These are phyloP conservation scores for Ophiostoma angusticollis DNA, from an alignment of 2,329 filamentous ascomycete genomes.

Conservation along the genomic window DNA sequence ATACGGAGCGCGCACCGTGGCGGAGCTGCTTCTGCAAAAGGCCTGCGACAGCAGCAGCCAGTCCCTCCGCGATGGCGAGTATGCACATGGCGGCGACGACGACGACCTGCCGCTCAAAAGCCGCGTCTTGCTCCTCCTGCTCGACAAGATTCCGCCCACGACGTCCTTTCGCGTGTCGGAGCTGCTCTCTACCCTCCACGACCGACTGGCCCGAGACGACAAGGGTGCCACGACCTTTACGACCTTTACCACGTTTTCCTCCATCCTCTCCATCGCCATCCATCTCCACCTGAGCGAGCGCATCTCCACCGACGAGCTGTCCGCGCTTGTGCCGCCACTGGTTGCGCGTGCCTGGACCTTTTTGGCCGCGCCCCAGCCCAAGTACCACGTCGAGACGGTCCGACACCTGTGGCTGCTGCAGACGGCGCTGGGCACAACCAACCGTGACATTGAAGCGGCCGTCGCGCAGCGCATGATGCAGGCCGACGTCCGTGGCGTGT, in stretches of 20 bases:
- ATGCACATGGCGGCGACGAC: constrained; percentile 17
- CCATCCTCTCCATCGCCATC: constrained; percentile 43
- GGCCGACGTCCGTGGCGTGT: constrained; percentile 33
- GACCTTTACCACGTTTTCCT: constrained; percentile 43
- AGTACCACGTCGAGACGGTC: constrained; percentile 89
- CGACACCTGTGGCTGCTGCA: constrained; percentile 80
- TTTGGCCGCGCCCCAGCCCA: constrained; percentile 69
- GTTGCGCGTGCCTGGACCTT: constrained; percentile 66
- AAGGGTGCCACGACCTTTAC: constrained; percentile 16
- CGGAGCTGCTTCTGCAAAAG: constrained; percentile 52
- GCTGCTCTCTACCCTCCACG: constrained; percentile 38
- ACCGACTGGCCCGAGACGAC: constrained; percentile 28
- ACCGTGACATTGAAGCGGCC: constrained; percentile 68
- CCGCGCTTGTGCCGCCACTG: constrained; percentile 52
- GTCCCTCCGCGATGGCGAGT: constrained; percentile 27
- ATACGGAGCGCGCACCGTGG: constrained; percentile 40
- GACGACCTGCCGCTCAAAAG: constrained; percentile 43
- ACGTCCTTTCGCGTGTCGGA: constrained; percentile 32
- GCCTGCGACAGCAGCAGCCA: constrained; percentile 39
- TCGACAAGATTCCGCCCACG: constrained; percentile 37
- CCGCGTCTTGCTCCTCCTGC: constrained; percentile 44
- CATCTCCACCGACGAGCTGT: constrained; percentile 40
- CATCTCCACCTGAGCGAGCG: constrained; percentile 42
- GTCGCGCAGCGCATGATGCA: constrained; percentile 57
- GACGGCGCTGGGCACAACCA: constrained; percentile 49